Conservation (phyloP, 2,329 filamentous ascomycete genomes). For the Xylariaceae sp. region DNA sequence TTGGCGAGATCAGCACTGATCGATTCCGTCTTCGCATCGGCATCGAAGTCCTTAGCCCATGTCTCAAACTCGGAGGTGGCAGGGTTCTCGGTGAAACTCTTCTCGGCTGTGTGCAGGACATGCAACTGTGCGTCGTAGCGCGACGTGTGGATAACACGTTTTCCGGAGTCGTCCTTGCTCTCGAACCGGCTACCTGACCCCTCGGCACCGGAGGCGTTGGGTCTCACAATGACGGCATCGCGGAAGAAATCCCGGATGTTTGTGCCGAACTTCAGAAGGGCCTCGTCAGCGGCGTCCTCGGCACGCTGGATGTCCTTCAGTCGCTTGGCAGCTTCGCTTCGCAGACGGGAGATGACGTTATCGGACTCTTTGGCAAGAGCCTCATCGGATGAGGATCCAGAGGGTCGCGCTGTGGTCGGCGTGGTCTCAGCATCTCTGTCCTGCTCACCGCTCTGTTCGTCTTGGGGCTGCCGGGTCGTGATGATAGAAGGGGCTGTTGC, state of each 20-base stretch:
- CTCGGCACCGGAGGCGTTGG: conserved; percentile 53
- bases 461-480: conserved; percentile 21
- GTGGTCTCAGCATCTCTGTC: conserved; percentile 38
- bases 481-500: conserved; percentile 29
- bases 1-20: conserved; percentile 78
- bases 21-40: conserved; percentile 76
- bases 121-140: conserved; percentile 94
- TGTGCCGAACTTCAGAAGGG: conserved; percentile 81
- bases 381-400: conserved; percentile 35
- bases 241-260: conserved; percentile 85
- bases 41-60: conserved; percentile 71
- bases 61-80: conserved; percentile 65
- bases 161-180: conserved; percentile 83
- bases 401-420: conserved; percentile 38
- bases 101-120: conserved; percentile 80
- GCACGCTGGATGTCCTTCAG: conserved; percentile 85
- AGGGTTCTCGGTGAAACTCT: conserved; percentile 80
- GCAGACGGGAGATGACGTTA: conserved; percentile 70
- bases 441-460: conserved; percentile 32
- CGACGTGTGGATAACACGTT: conserved; percentile 89
- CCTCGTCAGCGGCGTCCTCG: conserved; percentile 94
- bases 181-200: conserved; percentile 76
- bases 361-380: conserved; percentile 43
- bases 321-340: conserved; percentile 70
- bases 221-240: conserved; percentile 83